Conservation (phyloP, 2,329 filamentous ascomycete species). For the Aspergillus brunneoviolaceus region DNA sequence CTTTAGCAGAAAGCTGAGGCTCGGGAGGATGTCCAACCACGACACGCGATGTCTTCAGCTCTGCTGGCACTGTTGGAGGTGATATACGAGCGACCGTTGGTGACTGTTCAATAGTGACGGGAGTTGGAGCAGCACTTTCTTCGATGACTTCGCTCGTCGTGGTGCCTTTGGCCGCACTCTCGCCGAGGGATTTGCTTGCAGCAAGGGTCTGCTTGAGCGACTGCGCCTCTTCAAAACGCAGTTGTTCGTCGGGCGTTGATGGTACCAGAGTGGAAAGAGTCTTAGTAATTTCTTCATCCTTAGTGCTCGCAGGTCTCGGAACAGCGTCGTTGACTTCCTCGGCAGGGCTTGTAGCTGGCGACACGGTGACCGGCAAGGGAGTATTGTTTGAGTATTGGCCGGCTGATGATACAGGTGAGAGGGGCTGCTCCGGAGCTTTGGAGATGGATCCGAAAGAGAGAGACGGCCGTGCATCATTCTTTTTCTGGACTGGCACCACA, state of each 20-base stretch:
- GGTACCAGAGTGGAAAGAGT: constrained; percentile 37
- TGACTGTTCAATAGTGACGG: constrained; percentile 17
- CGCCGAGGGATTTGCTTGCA: constrained; percentile 23
- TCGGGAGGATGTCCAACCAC: constrained; percentile 14
- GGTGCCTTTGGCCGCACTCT: constrained; percentile 14
- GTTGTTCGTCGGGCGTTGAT: constrained; percentile 59
- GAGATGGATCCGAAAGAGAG: constrained; percentile 26
- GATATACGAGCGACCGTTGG: constrained; percentile 19
- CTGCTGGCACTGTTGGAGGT: constrained; percentile 7
- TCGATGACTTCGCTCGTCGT: constrained; percentile 29
- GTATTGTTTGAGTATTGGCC: constrained; percentile 71
- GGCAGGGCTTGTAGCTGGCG: constrained; percentile 72
- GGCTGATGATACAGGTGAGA: constrained; percentile 63
- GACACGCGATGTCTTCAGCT: constrained; percentile 16
- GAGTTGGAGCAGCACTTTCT: constrained; percentile 20
- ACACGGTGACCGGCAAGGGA: constrained; percentile 65
- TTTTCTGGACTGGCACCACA: constrained; percentile 24
- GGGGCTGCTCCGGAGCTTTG: constrained; percentile 36
- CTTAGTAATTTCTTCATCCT: constrained; percentile 24
- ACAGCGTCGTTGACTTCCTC: constrained; percentile 53
- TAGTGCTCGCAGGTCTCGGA: constrained; percentile 43
- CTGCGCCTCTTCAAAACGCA: constrained; percentile 57
- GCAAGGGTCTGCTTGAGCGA: constrained; percentile 31
- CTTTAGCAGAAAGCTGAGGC: constrained; percentile 16
- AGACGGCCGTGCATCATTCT: constrained; percentile 30